Evolutionary conservation across 2,329 filamentous ascomycete genomes (phyloP), one percentile per base, ranked within the genome.

Genomic region (Parasarocladium wereldwijsianum): DNA sequence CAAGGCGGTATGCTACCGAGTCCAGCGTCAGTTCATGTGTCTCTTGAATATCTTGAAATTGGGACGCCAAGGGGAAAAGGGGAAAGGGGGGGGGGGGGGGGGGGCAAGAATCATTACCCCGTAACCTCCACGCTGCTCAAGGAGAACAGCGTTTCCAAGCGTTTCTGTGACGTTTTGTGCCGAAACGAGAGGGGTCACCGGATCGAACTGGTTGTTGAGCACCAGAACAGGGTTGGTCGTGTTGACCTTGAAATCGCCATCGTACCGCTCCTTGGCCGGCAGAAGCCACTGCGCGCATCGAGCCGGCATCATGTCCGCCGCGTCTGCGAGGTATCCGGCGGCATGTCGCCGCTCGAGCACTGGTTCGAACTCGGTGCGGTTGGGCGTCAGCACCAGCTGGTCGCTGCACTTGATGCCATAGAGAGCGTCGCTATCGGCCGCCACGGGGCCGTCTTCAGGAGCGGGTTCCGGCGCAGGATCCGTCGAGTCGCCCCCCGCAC

Each of bases 41-140:
- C n/a, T n/a, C n/a, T n/a, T n/a, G 22, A 4, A 7, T 24, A n/a
- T 24, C 2, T 8, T 16, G 16, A 11, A 26, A 10, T 13, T 11
- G 25, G 12, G n/a, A 16, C 11, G 12, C 11, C 11, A 13, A 8
- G n/a, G 12, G 4, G 7, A 3, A 17, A 11, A 26, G 1, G 6
- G 2, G 11, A 11, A 3, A 26, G 11, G 6, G 12, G 3, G 7
- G 9, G 15, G 25, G 2, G 7, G 12, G 3, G 14, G 17, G 16
- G 8, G 8, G 13, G 23, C 13, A 18, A 13, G 14, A 5, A 15
- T 12, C 29, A 54, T 43, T 45, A 59, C 57, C 4, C 61, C 61
- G 23, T 56, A 64, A 3, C 52, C 52, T 21, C 62, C 52, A 37
- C n/a, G n/a, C n/a, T 61, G 57, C 9, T 58, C 45, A 25, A 65